Evolutionary conservation across 2,329 filamentous ascomycete species (phyloP).

Genomic region (Drechslera avenae): DNA sequence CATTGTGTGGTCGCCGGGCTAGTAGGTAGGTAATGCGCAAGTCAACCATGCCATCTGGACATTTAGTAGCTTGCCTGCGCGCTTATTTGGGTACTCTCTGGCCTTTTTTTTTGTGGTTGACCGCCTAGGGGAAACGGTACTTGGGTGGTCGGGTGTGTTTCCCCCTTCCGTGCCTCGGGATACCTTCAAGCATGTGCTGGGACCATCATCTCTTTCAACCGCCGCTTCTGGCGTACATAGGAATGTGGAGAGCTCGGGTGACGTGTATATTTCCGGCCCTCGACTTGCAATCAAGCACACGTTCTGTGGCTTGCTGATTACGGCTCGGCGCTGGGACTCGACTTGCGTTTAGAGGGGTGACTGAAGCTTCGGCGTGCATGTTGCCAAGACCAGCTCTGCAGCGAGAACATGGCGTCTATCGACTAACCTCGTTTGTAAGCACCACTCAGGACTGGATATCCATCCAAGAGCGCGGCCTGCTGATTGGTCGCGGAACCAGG

Average conservation of each 20-base stretch:
- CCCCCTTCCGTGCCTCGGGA: slow-evolving; percentile 9
- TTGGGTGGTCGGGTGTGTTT: neutral
- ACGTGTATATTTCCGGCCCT: slow-evolving; percentile 10
- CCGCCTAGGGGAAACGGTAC: slow-evolving; percentile 19
- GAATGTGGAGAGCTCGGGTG: slow-evolving; percentile 8
- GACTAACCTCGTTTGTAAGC: slow-evolving; percentile 1
- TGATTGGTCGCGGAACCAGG: neutral
- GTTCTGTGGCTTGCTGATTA: slow-evolving; percentile 14
- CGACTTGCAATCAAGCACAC: slow-evolving; percentile 5
- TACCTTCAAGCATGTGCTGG: slow-evolving; percentile 6
- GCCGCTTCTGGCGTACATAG: slow-evolving; percentile 6
- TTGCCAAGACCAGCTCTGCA: slow-evolving; percentile 18
- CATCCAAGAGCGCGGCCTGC: neutral
- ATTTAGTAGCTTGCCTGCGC: slow-evolving; percentile 5
- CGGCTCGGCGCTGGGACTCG: slow-evolving; percentile 5
- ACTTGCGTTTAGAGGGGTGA: slow-evolving; percentile 7
- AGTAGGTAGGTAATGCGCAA: slow-evolving; percentile 4
- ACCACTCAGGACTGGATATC: slow-evolving; percentile 1
- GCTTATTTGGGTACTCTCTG: neutral
- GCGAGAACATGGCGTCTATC: slow-evolving; percentile 5
- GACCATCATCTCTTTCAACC: no score
- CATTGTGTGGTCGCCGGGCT: slow-evolving; percentile 11
- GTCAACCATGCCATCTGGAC: slow-evolving; percentile 19
- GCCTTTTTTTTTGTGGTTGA: slow-evolving; percentile 3
- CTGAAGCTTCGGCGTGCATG: slow-evolving; percentile 17